These are phyloP conservation scores for Solanum chacoense DNA, from an alignment of 305 asterid species.

Conservation along the genomic window DNA sequence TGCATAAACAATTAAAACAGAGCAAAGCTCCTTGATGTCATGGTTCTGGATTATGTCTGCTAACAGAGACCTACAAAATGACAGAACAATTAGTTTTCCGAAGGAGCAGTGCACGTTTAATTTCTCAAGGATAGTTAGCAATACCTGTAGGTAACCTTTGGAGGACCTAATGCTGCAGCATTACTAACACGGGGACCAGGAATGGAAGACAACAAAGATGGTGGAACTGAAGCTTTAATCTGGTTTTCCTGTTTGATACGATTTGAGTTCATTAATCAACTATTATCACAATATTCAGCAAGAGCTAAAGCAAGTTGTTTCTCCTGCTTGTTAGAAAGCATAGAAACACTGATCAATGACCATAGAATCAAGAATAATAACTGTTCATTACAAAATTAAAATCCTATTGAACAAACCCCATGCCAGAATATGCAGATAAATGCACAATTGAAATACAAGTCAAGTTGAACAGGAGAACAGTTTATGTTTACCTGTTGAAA, in stretches of 20 bases:
- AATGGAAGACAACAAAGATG: constrained; percentile 30
- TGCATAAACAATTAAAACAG: constrained; percentile 62
- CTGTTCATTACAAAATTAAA: neutral
- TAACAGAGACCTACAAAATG: constrained; percentile 51
- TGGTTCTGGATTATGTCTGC: constrained; percentile 71
- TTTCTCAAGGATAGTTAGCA: constrained; percentile 5
- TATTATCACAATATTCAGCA: neutral
- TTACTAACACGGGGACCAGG: constrained; percentile 43
- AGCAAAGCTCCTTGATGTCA: constrained; percentile 70
- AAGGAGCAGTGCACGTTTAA: constrained; percentile 4
- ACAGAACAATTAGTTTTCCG: constrained; percentile 24
- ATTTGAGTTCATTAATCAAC: neutral
- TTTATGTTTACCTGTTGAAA: constrained; percentile 43
- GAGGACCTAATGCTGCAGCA: constrained; percentile 40
- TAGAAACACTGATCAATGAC: neutral
- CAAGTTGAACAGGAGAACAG: neutral
- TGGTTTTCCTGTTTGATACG: constrained; percentile 35
- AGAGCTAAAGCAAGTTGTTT: neutral
- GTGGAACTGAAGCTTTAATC: constrained; percentile 34
- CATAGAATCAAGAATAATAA: neutral
- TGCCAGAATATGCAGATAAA: neutral
- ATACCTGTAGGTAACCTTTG: constrained; percentile 66
- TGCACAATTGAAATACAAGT: neutral
- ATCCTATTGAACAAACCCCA: neutral
- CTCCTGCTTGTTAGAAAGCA: neutral